phyloP scores from a whole-genome alignment of 768 basidiomycete genomes.

The Serendipita vermifera region DNA sequence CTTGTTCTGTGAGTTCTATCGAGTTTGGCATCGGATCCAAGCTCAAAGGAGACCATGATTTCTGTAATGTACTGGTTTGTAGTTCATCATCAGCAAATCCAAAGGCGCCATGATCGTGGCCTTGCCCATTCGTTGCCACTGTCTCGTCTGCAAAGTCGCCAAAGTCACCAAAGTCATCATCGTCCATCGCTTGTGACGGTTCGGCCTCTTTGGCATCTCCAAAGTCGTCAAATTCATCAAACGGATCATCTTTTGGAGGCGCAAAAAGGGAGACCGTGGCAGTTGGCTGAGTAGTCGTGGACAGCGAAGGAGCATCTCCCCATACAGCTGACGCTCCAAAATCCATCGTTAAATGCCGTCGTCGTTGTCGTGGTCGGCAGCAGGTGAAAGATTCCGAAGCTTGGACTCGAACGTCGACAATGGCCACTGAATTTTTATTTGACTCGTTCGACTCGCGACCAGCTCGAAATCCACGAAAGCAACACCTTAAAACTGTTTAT shows the following conservation, averaged over 20 bases:
- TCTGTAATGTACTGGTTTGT: constrained; percentile 17
- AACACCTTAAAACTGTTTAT: constrained; percentile 60
- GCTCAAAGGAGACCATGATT: constrained; percentile 46
- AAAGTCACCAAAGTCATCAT: constrained; percentile 46
- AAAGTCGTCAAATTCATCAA: constrained; percentile 17
- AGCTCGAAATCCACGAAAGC: constrained; percentile 44
- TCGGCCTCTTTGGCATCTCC: constrained; percentile 5
- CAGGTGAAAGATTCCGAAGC: constrained; percentile 6
- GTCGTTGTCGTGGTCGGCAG: neutral
- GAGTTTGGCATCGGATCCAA: constrained; percentile 53
- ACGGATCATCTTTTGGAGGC: neutral
- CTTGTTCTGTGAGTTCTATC: constrained; percentile 42
- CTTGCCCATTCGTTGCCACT: constrained; percentile 27
- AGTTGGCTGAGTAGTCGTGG: constrained; percentile 15
- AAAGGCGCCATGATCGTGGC: constrained; percentile 73
- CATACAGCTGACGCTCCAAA: constrained; percentile 59
- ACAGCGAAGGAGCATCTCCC: constrained; percentile 32
- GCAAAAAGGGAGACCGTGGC: constrained; percentile 11
- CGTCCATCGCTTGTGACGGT: constrained; percentile 19
- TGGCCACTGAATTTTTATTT: constrained; percentile 40
- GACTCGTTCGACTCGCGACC: constrained; percentile 37
- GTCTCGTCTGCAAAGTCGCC: constrained; percentile 35
- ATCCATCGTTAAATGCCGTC: constrained; percentile 41
- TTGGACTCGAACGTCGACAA: constrained; percentile 9
- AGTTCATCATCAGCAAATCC: constrained; percentile 40